Evolutionary conservation across 495 filamentous ascomycete species (phyloP).

Genomic region (Tirmania nivea): DNA sequence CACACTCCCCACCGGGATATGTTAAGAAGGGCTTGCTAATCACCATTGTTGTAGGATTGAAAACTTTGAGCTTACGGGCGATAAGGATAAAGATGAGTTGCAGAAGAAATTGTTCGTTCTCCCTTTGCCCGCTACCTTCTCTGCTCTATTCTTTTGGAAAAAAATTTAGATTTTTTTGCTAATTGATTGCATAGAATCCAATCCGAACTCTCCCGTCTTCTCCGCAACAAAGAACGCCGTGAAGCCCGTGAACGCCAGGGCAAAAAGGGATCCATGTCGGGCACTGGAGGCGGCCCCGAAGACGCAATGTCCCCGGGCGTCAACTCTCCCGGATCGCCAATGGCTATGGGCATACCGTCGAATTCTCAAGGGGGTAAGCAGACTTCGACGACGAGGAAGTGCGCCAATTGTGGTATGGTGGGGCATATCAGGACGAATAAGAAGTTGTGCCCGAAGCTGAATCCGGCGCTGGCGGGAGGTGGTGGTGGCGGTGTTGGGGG

Average conservation of each 20-base stretch:
- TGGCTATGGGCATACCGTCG: conserved; percentile 19
- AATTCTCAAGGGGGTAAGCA: conserved; percentile 13
- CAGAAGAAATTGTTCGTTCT: conserved; percentile 30
- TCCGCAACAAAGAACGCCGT: conserved; percentile 77
- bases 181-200: conserved; percentile 32
- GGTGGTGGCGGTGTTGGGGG: neutral
- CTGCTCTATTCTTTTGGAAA: too few species aligned
- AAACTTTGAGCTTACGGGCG: conserved; percentile 47
- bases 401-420: conserved; percentile 84
- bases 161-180: too few species aligned
- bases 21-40: conserved; percentile 10
- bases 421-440: conserved; percentile 50
- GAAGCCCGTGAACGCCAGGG: conserved; percentile 69
- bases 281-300: conserved; percentile 3
- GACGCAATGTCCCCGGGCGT: conserved; percentile 17
- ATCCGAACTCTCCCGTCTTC: conserved; percentile 56
- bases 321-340: conserved; percentile 21
- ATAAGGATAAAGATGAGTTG: conserved; percentile 45
- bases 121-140: conserved; percentile 13
- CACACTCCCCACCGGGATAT: conserved; percentile 1
- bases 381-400: conserved; percentile 70
- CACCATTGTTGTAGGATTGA: conserved; percentile 24
- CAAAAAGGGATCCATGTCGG: conserved; percentile 27
- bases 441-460: conserved; percentile 18
- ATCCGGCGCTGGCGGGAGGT: conserved; percentile 1